Evolutionary conservation across 768 basidiomycete species (phyloP), one percentile per base, ranked within the genome.

Genomic region (Podaxis sp.): DNA sequence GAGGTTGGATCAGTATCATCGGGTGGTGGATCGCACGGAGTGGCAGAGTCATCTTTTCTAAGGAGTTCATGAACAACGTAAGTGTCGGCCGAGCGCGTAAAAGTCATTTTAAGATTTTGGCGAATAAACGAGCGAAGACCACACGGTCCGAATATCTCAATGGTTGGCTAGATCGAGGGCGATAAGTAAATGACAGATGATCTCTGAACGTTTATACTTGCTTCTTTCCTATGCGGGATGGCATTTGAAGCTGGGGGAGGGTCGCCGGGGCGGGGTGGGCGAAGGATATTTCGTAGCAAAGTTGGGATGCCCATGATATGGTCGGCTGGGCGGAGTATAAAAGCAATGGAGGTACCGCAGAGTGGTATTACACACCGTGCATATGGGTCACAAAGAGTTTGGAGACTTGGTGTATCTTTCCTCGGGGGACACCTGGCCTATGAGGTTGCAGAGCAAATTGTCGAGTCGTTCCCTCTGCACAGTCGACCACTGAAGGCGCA

Each of bases 371-470:
- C 75, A 52, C 69, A 87, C 93, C 85, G 68, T 94, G 93, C 85
- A 93, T 87, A 67, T 94, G 93, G 1, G 93, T 94, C 56, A 94
- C 79, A 71, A 94, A 93, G 49, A 95, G 81, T 68, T 88, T 91
- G 2, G 75, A 73, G 29, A 94, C 77, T 61, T 75, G 82, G 38
- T 70, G 77, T 17, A 80, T 68, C 67, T 77, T 80, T 59, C 86
- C 67, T 54, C 69, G 67, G 43, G 68, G 67, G 53, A 64, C 72
- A 59, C 46, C 65, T 64, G 67, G 67, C 63, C 37, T 49, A 7
- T 36, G 66, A 59, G 86, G 84, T 62, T 89, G 86, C 4, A 76
- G 73, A 17, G 77, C 73, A 65, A 93, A 87, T 69, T 93, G 91
- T 27, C 88, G 79, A 13, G 83, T 74, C 12, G 91, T 92, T 38